Conservation (phyloP, 108 stramenopile genomes). For the Nannochloropsis salina region DNA sequence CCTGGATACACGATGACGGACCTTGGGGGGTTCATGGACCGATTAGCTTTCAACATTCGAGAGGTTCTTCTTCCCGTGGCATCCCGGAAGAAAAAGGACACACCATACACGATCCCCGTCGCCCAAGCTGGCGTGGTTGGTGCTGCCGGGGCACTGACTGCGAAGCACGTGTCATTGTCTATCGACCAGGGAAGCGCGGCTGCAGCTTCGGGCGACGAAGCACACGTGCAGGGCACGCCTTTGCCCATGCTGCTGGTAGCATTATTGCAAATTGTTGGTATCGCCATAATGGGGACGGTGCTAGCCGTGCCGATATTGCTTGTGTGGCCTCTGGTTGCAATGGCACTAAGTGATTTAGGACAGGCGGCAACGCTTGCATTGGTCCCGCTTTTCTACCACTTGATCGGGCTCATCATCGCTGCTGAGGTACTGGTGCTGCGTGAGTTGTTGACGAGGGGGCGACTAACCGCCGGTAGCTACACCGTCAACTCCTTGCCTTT, state of each 20-base stretch:
- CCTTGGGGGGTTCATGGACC: neutral
- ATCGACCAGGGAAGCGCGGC: constrained; percentile 9
- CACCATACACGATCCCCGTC: neutral
- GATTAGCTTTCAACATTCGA: neutral
- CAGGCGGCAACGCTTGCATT: neutral
- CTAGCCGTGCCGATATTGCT: constrained; percentile 9
- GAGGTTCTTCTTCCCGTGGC: neutral
- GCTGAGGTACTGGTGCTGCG: neutral
- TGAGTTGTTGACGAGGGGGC: neutral
- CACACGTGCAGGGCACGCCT: neutral
- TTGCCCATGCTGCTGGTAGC: neutral
- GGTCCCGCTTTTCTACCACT: constrained; percentile 2
- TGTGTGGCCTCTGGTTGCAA: neutral
- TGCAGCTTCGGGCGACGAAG: neutral
- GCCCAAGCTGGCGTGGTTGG: neutral
- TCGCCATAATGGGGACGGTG: neutral
- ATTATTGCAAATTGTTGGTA: neutral
- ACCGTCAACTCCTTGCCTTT: neutral
- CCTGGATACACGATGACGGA: neutral
- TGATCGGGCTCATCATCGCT: neutral
- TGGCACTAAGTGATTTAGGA: neutral
- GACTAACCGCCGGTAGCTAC: neutral
- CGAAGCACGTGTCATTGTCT: neutral
- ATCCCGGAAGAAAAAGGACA: neutral
- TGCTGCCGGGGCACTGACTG: neutral